Conservation (phyloP, 2,329 filamentous ascomycete genomes). For the Aspergillus jensenii region DNA sequence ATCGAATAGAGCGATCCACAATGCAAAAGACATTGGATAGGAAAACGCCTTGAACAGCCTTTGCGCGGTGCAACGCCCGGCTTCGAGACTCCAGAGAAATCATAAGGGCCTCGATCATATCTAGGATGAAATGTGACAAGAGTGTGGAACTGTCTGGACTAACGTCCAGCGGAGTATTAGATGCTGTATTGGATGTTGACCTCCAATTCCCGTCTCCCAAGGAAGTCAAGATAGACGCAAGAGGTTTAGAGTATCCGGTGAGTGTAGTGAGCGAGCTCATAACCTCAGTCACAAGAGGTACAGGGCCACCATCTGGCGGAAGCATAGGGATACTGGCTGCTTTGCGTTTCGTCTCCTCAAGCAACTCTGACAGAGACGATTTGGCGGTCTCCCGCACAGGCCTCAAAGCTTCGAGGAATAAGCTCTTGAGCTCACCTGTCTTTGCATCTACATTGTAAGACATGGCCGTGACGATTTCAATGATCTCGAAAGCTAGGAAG, state of each 20-base stretch:
- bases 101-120: slow-evolving; percentile 82
- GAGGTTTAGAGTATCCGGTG: slow-evolving; percentile 79
- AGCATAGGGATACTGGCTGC: slow-evolving; percentile 65
- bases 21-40: slow-evolving; percentile 84
- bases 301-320: slow-evolving; percentile 73
- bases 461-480: slow-evolving; percentile 80
- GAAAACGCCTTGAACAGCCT: slow-evolving; percentile 81
- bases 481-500: slow-evolving; percentile 91
- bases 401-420: slow-evolving; percentile 80
- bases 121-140: slow-evolving; percentile 84
- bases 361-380: slow-evolving; percentile 73
- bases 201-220: slow-evolving; percentile 90
- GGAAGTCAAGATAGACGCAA: slow-evolving; percentile 88
- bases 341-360: slow-evolving; percentile 78
- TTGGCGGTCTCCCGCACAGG: slow-evolving; percentile 92
- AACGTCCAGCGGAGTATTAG: slow-evolving; percentile 78
- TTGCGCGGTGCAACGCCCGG: slow-evolving; percentile 70
- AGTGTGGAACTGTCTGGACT: slow-evolving; percentile 84
- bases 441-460: slow-evolving; percentile 76
- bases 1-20: slow-evolving; percentile 78
- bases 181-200: slow-evolving; percentile 60
- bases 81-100: slow-evolving; percentile 73
- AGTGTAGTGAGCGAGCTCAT: slow-evolving; percentile 85
- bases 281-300: slow-evolving; percentile 77
- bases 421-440: slow-evolving; percentile 80